Conservation (phyloP, 2,329 filamentous ascomycete species). For the Fusarium sp. region DNA sequence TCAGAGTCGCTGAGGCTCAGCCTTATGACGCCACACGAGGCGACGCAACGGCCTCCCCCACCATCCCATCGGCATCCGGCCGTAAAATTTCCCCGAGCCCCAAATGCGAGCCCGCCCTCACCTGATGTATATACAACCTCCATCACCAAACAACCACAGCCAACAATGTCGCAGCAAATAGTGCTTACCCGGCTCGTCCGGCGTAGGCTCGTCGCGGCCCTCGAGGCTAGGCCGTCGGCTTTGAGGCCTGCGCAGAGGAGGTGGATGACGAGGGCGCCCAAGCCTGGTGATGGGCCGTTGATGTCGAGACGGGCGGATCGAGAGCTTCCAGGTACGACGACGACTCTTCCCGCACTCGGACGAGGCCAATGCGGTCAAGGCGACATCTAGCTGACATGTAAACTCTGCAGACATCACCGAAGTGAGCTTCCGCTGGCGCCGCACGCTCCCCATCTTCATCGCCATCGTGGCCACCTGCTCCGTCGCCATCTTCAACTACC, state of each 20-base stretch:
- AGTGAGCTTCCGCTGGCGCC: constrained; percentile 70
- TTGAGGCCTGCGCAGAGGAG: constrained; percentile 54
- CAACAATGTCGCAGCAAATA: constrained; percentile 39
- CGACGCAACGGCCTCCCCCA: constrained; percentile 18
- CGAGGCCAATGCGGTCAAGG: background rate
- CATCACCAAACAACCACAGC: background rate
- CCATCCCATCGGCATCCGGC: constrained; percentile 25
- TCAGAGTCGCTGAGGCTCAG: constrained; percentile 35
- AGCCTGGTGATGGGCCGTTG: constrained; percentile 70
- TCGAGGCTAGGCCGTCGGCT: constrained; percentile 32
- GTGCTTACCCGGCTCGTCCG: constrained; percentile 43
- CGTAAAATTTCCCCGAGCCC: constrained; percentile 45
- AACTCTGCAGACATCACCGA: constrained; percentile 53
- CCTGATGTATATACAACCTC: constrained; percentile 28
- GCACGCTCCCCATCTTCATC: constrained; percentile 85
- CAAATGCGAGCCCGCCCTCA: constrained; percentile 27
- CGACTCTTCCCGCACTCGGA: background rate
- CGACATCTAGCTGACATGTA: background rate
- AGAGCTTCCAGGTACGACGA: constrained; percentile 69
- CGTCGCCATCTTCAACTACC: constrained; percentile 98
- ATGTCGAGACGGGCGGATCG: constrained; percentile 75
- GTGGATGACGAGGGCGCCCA: constrained; percentile 66
- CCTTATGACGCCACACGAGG: constrained; percentile 45
- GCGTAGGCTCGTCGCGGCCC: constrained; percentile 41
- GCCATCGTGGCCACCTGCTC: constrained; percentile 76